Conservation (phyloP, 768 basidiomycete species). For the Termitomyces sp. region DNA sequence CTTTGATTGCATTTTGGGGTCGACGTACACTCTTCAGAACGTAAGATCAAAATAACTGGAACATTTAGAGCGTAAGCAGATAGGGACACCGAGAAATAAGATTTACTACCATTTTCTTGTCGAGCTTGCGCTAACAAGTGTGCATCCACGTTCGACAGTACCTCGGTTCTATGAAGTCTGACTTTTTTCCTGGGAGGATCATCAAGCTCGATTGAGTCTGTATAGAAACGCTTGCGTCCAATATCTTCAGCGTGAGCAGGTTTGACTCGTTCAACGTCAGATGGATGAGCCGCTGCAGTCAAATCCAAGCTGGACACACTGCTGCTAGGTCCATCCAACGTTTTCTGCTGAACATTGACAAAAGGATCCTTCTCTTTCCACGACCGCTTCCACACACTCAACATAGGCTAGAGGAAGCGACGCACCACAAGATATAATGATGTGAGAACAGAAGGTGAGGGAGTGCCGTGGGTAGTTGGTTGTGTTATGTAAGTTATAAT, state of each 20-base stretch:
- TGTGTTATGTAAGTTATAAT: background rate
- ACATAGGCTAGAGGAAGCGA: constrained; percentile 25
- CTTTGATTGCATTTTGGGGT: background rate
- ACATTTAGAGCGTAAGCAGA: background rate
- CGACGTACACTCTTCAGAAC: constrained; percentile 1
- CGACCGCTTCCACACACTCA: constrained; percentile 46
- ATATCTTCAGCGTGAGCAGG: background rate
- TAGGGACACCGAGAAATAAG: background rate
- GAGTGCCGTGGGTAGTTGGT: background rate
- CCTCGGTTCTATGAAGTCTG: constrained; percentile 21
- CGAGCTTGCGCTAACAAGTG: constrained; percentile 27
- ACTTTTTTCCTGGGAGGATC: constrained; percentile 7
- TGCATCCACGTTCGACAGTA: constrained; percentile 16
- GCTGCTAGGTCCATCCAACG: constrained; percentile 23
- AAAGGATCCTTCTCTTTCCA: constrained; percentile 33
- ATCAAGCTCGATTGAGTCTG: constrained; percentile 6
- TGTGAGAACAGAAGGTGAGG: background rate
- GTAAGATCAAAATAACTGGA: constrained; percentile 6
- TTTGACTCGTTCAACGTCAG: constrained; percentile 5
- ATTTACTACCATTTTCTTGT: constrained; percentile 31
- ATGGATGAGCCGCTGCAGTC: constrained; percentile 19
- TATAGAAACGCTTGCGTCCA: constrained; percentile 6
- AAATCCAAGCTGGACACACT: constrained; percentile 19
- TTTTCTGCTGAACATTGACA: constrained; percentile 17
- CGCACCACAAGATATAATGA: background rate